phyloP scores from a whole-genome alignment of 768 basidiomycete genomes.

The Dentipellis fragilis region DNA sequence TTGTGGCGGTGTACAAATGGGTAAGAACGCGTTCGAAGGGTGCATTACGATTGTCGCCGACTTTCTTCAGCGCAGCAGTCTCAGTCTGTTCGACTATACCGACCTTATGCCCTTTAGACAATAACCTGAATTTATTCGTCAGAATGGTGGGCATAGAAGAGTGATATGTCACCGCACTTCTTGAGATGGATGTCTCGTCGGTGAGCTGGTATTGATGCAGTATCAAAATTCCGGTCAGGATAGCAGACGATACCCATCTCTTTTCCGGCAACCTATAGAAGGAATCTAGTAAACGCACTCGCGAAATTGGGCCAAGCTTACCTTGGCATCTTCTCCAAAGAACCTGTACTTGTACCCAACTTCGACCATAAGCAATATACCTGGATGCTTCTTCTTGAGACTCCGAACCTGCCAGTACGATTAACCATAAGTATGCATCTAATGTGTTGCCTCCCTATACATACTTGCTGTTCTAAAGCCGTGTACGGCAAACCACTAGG shows the following conservation, averaged over 20 bases:
- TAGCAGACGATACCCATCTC: slow-evolving; percentile 75
- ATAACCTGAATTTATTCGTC: slow-evolving; percentile 34
- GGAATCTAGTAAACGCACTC: not conserved
- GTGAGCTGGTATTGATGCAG: slow-evolving; percentile 65
- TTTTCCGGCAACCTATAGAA: slow-evolving; percentile 46
- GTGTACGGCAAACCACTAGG: slow-evolving; percentile 67
- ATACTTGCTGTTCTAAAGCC: slow-evolving; percentile 63
- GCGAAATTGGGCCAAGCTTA: slow-evolving; percentile 13
- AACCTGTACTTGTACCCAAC: slow-evolving; percentile 81
- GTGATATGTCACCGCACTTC: slow-evolving; percentile 39
- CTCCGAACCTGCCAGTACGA: slow-evolving; percentile 31
- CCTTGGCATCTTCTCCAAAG: slow-evolving; percentile 78
- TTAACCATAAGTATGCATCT: not conserved
- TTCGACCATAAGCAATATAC: slow-evolving; percentile 66
- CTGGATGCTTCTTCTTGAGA: slow-evolving; percentile 56
- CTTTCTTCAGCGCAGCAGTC: slow-evolving; percentile 85
- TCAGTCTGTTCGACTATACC: slow-evolving; percentile 78
- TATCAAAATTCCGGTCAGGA: slow-evolving; percentile 59
- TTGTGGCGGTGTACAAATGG: slow-evolving; percentile 77
- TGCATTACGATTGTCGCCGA: slow-evolving; percentile 59
- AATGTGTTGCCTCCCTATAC: not conserved
- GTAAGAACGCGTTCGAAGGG: slow-evolving; percentile 70
- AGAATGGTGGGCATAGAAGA: not conserved
- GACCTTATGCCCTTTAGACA: slow-evolving; percentile 73
- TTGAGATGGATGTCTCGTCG: slow-evolving; percentile 62